Evolutionary conservation across 1,139 yeast species (phyloP), one percentile per base, ranked within the genome.

Genomic region (Debaryomyces sp.): DNA sequence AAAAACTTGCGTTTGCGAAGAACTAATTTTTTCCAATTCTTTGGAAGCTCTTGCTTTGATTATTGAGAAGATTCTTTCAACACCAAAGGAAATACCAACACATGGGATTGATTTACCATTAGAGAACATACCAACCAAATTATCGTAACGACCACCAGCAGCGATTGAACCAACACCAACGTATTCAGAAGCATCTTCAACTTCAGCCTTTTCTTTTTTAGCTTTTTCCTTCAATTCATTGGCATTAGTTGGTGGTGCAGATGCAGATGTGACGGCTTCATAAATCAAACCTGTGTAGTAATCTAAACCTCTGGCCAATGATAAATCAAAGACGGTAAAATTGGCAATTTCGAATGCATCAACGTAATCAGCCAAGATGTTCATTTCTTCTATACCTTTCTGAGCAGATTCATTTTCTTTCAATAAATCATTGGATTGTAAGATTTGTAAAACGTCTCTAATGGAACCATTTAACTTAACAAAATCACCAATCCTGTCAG

Each of bases 121-220:
- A 53, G 97, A 86, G 69, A 94, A 94, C 98, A 94, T 94, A 57
- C 97, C 97, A 29, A 94, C 98, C 54, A 94, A 80, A 60, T 88
- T 87, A 68, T 94, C 99, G 70, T 94, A 94, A 70, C 99, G 89
- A 57, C 99, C 99, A 72, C 99, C 99, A 41, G 97, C 99, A 49
- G 97, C 96, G 60, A 94, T 90, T 7, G 98, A 92, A 26, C 99
- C 99, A 45, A 94, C 97, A 60, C 99, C 99, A 44, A 94, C 98
- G 61, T 88, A 90, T 56, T 90, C 98, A 45, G 96, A 88, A 47
- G 96, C 97, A 70, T 94, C 99, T 57, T 91, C 98, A 45, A 83
- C 90, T 23, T 78, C 85, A 47, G 63, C 63, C 49, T 62, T 64
- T 45, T 62, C 67, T 49, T 66, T 62, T 43, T 68, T 66, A 46